Percentiles rank a stretch among this genome's conserved stretches.
Conservation (phyloP, 257 asterid genomes). For the Verbascum thapsus region DNA sequence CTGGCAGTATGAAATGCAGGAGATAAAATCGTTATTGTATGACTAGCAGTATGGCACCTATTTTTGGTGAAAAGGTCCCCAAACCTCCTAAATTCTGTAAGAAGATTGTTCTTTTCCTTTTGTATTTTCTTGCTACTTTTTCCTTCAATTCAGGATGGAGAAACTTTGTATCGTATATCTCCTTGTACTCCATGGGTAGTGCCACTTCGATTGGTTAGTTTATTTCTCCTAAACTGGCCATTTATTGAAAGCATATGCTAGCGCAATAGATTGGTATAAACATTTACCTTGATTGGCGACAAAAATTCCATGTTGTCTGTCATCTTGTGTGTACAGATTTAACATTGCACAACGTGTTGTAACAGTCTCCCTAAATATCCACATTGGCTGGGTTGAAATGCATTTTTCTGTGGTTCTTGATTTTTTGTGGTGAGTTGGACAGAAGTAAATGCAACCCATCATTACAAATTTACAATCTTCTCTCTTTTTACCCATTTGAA, state of each 20-base stretch:
- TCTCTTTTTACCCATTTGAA: background rate
- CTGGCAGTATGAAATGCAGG: too few species aligned
- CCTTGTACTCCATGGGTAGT: background rate
- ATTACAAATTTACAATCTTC: too few species aligned
- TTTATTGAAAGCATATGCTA: background rate
- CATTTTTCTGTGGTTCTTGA: background rate
- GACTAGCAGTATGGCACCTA: too few species aligned
- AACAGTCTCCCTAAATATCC: background rate
- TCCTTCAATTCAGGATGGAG: background rate
- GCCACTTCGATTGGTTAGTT: background rate
- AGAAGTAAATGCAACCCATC: background rate
- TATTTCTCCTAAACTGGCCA: background rate
- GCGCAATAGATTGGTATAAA: background rate
- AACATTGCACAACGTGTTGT: background rate
- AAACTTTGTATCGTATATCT: background rate
- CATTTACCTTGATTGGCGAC: background rate
- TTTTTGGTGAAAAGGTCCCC: conserved; percentile 1
- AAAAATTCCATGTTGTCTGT: too few species aligned
- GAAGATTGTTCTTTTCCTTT: background rate
- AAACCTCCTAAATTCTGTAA: background rate
- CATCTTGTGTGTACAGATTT: background rate
- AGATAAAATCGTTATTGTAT: too few species aligned
- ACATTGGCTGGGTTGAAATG: background rate
- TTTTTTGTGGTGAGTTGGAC: background rate
- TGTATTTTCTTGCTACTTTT: background rate